Base-by-base conservation (phyloP, 805 yeast genomes). In the Yarrowia deformans region DNA sequence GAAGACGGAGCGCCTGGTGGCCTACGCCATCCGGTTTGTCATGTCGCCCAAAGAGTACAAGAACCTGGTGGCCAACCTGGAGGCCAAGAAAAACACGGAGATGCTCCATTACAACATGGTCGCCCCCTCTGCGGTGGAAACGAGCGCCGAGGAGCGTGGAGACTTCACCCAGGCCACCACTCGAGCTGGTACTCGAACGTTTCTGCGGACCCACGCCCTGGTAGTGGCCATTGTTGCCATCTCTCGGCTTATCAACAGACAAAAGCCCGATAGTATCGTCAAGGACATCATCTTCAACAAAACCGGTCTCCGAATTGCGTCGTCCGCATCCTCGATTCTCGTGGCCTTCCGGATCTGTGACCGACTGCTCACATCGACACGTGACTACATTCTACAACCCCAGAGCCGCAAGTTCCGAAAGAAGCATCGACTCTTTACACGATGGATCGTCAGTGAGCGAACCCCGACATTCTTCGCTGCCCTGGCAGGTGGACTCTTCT, bases 401-500 rank as follows among this genome's bases (percentile, higher is more conserved):
- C 56, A 63, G 68, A 48, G 56, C 56, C 68, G 68, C n/a, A 63
- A 63, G 56, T 63, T 63, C 56, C 55, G 68, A 49, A 63, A 63
- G 48, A 63, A 63, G 39, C 56, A 63, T 18, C 46, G 68, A 23
- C 55, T 63, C 8, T 63, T 63, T 29, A 63, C 68, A 3, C 56
- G 68, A 29, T 63, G 68, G 68, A 48, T 63, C n/a, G 68, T 63
- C 48, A 48, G 56, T 23, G 68, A 63, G 32, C 55, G 68, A 63
- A 63, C 56, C 46, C 68, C 68, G 16, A 63, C 76, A 4, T 54
- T 73, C 10, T 23, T 72, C 34, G 71, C 74, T 16, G 79, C 78
- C 2, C 69, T 73, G 8, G 69, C 71, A 8, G 72, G 78, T 3
- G 79, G 79, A 7, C 68, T 73, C 69, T 70, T 29, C 71, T 70